Conservation (phyloP, 2,329 filamentous ascomycete genomes). For the Westerdykella ornata region DNA sequence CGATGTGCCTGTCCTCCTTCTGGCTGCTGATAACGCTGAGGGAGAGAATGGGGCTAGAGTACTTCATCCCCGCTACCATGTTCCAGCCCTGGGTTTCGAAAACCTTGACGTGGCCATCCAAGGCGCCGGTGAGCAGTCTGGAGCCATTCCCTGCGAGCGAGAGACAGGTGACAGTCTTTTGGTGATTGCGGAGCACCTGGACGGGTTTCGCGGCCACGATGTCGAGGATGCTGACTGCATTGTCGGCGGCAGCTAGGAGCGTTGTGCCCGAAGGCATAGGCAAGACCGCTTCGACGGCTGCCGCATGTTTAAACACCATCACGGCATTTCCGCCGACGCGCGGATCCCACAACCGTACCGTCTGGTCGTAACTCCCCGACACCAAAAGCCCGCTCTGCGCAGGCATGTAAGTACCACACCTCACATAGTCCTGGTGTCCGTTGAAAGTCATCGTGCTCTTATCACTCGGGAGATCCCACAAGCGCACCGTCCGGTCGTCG, state of each 20-base stretch:
- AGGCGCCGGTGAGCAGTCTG: constrained; percentile 75
- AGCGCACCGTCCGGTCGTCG: constrained; percentile 84
- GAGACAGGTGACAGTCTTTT: constrained; percentile 92
- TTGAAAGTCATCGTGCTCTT: constrained; percentile 69
- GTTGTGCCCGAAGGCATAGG: constrained; percentile 81
- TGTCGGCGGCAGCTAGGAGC: constrained; percentile 76
- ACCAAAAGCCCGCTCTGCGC: constrained; percentile 64
- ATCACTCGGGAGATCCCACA: constrained; percentile 88
- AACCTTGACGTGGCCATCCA: constrained; percentile 95
- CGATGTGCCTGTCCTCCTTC: constrained; percentile 82
- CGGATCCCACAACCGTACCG: constrained; percentile 89
- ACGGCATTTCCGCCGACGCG: constrained; percentile 59
- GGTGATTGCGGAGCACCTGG: constrained; percentile 84
- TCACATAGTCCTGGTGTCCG: constrained; percentile 89
- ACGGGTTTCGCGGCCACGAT: constrained; percentile 84
- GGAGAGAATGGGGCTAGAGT: constrained; percentile 82
- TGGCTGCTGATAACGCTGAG: constrained; percentile 66
- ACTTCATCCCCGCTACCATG: constrained; percentile 90
- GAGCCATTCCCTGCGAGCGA: constrained; percentile 73
- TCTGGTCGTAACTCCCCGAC: constrained; percentile 90
- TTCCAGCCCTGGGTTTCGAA: constrained; percentile 95
- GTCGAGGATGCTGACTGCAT: constrained; percentile 83
- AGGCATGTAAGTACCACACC: constrained; percentile 79
- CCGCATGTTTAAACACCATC: constrained; percentile 93
- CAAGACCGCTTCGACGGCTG: constrained; percentile 80